Base-by-base conservation (phyloP, 805 yeast species). In the Kazachstania africana region DNA sequence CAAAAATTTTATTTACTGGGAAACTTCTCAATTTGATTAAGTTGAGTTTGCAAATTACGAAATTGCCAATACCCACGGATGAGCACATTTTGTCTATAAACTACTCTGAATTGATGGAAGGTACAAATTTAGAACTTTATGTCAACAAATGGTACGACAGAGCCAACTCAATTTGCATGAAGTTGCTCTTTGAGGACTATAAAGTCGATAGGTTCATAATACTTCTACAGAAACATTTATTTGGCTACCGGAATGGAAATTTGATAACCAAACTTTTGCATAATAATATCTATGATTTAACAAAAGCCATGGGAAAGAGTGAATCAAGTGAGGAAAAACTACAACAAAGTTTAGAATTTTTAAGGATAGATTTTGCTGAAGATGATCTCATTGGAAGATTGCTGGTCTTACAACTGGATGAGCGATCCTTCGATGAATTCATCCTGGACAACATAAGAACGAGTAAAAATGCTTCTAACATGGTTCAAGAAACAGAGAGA, bases 1-100 rank as follows among this genome's bases (percentile, higher is more conserved):
- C 66, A 29, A 78, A 78, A 52, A 66, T 88, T 0, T 59, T 88
- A 16, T 61, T 75, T 31, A 82, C 95, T 0, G 99, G 99, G 2
- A 87, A 84, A 54, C 77, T 77, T 43, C 59, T 85, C 34, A 81
- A 83, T 45, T 76, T 88, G 3, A 63, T 24, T 25, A 59, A 36
- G 55, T 56, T 36, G 50, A 63, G 48, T 38, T 49, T 36, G 23
- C 45, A 42, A 10, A 15, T 47, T 4, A 45, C 43, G 16, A 24
- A 30, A 15, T 14, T 43, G 12, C 44, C 49, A 2, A 17, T 36
- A 24, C 19, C 24, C 5, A 12, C 12, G 9, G 15, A 20, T 19
- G 22, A 19, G 6, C 22, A 19, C 10, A 6, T 12, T 24, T 6
- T 12, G n/a, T 12, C 15, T 24, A 24, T n/a, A 16, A 24, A 28